Conservation (phyloP, 129 eudicot genomes). For the Escallonia rubra region DNA sequence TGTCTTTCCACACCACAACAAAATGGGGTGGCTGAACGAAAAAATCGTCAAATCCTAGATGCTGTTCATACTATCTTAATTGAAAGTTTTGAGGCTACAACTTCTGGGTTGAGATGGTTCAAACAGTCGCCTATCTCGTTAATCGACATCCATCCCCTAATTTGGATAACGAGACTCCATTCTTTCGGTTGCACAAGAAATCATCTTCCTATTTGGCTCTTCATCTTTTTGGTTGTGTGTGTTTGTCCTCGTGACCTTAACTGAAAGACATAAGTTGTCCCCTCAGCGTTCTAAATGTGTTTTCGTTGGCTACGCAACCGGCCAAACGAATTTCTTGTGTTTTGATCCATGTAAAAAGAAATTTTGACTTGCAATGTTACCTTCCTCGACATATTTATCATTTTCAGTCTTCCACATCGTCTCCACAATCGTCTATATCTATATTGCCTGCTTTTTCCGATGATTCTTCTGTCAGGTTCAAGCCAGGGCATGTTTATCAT, state of each 20-base stretch:
- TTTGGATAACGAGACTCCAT: not conserved
- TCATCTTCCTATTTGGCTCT: not conserved
- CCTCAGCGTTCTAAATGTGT: not conserved
- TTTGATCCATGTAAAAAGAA: not conserved
- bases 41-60: constrained; percentile 8
- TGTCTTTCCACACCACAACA: constrained; percentile 17
- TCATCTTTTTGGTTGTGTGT: not conserved
- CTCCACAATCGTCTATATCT: not conserved
- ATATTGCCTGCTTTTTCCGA: not conserved
- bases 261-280: not conserved
- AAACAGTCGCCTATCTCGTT: not conserved
- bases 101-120: not conserved
- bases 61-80: not conserved
- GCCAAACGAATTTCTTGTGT: not conserved
- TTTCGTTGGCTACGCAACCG: not conserved
- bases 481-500: not conserved
- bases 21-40: constrained; percentile 16
- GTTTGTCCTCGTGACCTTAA: too few relatives aligned
- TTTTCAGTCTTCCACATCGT: not conserved
- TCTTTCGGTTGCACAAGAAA: not conserved
- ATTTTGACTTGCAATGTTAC: not conserved
- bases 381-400: not conserved
- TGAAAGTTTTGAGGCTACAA: not conserved
- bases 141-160: not conserved
- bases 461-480: not conserved